These are phyloP conservation scores for Phytophthora tentaculata DNA, from an alignment of 352 stramenopile species.

Conservation along the genomic window DNA sequence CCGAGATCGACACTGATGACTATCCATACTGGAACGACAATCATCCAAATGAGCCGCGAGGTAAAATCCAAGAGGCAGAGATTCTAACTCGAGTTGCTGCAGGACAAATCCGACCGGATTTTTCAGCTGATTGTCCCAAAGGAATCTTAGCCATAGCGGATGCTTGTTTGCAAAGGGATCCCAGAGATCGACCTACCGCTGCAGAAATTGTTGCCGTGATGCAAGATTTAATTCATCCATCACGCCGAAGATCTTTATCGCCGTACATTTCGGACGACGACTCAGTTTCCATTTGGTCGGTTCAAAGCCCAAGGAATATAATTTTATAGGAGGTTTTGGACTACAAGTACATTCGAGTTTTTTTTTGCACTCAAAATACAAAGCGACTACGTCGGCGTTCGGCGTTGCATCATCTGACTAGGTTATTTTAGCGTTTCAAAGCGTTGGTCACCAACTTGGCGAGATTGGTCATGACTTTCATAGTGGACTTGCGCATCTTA, in stretches of 20 bases:
- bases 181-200: conserved; percentile 52
- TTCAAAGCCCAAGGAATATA: conserved; percentile 33
- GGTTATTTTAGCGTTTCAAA: too few relatives aligned
- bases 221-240: conserved; percentile 45
- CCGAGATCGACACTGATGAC: conserved; percentile 58
- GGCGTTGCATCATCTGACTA: too few relatives aligned
- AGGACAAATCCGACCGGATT: conserved; percentile 46
- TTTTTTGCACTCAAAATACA: too few relatives aligned
- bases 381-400: too few relatives aligned
- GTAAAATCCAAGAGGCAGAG: conserved; percentile 52
- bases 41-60: conserved; percentile 30
- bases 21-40: conserved; percentile 62
- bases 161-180: conserved; percentile 51
- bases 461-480: too few relatives aligned
- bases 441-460: too few relatives aligned
- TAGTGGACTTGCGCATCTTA: too few relatives aligned
- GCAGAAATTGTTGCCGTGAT: conserved; percentile 50
- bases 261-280: conserved; percentile 21
- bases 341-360: too few relatives aligned
- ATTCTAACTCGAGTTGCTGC: conserved; percentile 56
- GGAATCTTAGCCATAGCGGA: conserved; percentile 52
- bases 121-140: conserved; percentile 47
- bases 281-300: conserved; percentile 35
- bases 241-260: conserved; percentile 17
- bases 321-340: conserved; percentile 24